Evolutionary conservation across 345 rosid genomes (phyloP).

Genomic region (Gossypium mustelinum): DNA sequence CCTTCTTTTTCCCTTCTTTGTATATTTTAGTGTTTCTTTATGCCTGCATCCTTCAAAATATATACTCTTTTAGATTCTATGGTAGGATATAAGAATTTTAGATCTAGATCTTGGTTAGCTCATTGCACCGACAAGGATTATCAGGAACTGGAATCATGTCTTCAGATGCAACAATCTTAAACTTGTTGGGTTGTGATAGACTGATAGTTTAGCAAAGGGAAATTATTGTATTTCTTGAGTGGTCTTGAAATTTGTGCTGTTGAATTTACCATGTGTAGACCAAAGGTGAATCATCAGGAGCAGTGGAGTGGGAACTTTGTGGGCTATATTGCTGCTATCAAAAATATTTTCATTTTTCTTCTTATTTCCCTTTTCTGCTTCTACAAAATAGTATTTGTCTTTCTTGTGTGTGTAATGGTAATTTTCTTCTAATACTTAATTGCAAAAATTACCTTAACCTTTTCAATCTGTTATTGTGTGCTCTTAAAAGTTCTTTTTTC

Average conservation of each 20-base stretch:
- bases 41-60: background rate
- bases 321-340: background rate
- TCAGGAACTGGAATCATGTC: background rate
- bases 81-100: background rate
- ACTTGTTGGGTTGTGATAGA: background rate
- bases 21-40: background rate
- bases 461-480: background rate
- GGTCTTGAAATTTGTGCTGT: background rate
- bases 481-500: slow-evolving; percentile 13
- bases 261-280: background rate
- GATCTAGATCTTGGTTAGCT: background rate
- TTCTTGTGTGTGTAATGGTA: background rate
- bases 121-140: background rate
- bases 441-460: background rate
- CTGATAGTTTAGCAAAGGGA: background rate
- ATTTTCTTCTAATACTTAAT: background rate
- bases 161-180: background rate
- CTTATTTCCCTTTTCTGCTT: background rate
- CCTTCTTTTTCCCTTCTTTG: background rate
- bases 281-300: slow-evolving; percentile 6
- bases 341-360: background rate
- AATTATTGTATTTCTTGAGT: background rate
- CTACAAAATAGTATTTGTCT: background rate
- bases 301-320: background rate
- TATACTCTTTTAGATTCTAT: background rate